Evolutionary conservation across 805 yeast species (phyloP).

Genomic region (Teunomyces lycoperdinae): DNA sequence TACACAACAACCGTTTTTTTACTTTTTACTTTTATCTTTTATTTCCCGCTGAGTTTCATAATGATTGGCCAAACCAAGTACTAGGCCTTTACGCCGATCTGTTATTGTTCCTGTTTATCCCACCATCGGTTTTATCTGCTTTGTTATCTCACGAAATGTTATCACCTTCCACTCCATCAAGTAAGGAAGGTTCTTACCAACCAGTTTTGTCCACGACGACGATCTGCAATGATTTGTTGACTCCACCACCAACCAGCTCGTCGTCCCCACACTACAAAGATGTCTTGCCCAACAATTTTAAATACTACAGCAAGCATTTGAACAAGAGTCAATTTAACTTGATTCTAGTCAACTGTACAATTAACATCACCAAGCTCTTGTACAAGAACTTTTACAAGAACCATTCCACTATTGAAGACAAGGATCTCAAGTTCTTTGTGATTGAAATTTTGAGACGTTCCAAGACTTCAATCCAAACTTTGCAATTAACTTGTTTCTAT

Average conservation of each 20-base stretch:
- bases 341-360: conserved; percentile 34
- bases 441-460: conserved; percentile 49
- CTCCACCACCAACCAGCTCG: conserved; percentile 16
- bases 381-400: conserved; percentile 13
- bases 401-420: conserved; percentile 7
- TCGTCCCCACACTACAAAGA: conserved; percentile 11
- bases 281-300: conserved; percentile 33
- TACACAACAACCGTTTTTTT: not conserved
- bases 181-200: not conserved
- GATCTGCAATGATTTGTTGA: conserved; percentile 8
- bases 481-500: conserved; percentile 68
- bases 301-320: conserved; percentile 38
- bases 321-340: conserved; percentile 41
- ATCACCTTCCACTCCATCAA: conserved; percentile 2
- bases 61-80: not conserved
- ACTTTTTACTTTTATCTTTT: not conserved
- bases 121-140: conserved; percentile 1
- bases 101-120: not conserved
- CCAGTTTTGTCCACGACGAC: not conserved
- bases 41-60: not conserved
- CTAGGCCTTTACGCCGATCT: not conserved
- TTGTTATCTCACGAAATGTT: not conserved
- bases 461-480: conserved; percentile 55
- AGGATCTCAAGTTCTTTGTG: conserved; percentile 28
- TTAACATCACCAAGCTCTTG: conserved; percentile 34